Percentiles rank a stretch among this genome's conserved stretches.
These are phyloP conservation scores for Pseudozyma sp. DNA, from an alignment of 1,284 basidiomycete genomes.

Conservation along the genomic window DNA sequence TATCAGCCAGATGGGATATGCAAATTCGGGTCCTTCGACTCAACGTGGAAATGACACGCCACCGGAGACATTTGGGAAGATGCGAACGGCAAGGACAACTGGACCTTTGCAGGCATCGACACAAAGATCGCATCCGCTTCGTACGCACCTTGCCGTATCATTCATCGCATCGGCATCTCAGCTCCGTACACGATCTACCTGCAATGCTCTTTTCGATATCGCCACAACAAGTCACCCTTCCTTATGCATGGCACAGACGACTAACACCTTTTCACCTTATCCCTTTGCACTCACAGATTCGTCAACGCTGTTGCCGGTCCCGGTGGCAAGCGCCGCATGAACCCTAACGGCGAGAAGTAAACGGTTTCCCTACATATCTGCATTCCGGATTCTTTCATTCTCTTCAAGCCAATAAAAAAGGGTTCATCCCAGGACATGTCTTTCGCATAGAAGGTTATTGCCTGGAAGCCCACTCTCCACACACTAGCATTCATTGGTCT, in stretches of 20 bases:
- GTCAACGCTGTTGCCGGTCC: slow-evolving; percentile 92
- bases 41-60: too few species aligned
- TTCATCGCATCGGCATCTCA: too few species aligned
- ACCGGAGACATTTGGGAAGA: too few species aligned
- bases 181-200: too few species aligned
- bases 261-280: slow-evolving; percentile 4
- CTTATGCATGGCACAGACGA: background rate
- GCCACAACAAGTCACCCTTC: background rate
- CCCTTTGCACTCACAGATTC: slow-evolving; percentile 74
- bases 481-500: slow-evolving; percentile 13
- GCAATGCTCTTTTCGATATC: slow-evolving; percentile 1
- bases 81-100: too few species aligned
- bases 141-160: too few species aligned
- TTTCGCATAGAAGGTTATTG: background rate
- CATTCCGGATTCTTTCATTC: slow-evolving; percentile 16
- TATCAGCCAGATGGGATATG: too few species aligned
- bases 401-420: slow-evolving; percentile 17
- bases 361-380: slow-evolving; percentile 2
- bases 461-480: slow-evolving; percentile 2
- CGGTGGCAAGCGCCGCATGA: slow-evolving; percentile 94
- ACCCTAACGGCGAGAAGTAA: slow-evolving; percentile 67
- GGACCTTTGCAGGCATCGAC: too few species aligned
- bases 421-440: background rate
- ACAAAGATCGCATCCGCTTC: too few species aligned
- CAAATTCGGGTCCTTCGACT: too few species aligned